Percentiles rank a stretch among this genome's conserved stretches.
phyloP scores from a whole-genome alignment of 2,329 filamentous ascomycete species.

The Pochonia chlamydosporia region DNA sequence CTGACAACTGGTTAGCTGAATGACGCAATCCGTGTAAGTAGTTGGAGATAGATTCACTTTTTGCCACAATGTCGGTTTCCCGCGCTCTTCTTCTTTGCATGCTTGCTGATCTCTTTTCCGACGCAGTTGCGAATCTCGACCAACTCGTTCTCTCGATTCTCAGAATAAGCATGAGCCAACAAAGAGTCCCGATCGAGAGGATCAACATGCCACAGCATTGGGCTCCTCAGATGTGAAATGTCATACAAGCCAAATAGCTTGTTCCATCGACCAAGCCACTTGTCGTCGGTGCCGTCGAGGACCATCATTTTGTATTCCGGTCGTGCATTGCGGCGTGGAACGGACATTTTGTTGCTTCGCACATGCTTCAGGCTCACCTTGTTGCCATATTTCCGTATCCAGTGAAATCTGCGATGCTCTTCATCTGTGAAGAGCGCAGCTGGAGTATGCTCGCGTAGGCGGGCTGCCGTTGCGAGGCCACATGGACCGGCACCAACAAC shows the following conservation, averaged over 20 bases:
- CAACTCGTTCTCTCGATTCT: slow-evolving; percentile 56
- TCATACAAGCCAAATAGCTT: slow-evolving; percentile 61
- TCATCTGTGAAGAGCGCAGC: slow-evolving; percentile 79
- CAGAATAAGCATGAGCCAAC: slow-evolving; percentile 60
- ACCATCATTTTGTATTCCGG: slow-evolving; percentile 48
- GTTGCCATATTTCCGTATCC: slow-evolving; percentile 61
- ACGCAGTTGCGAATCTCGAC: slow-evolving; percentile 69
- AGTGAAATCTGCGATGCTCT: slow-evolving; percentile 75
- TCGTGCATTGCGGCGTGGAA: slow-evolving; percentile 2
- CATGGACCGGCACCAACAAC: slow-evolving; percentile 72
- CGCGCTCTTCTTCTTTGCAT: slow-evolving; percentile 60
- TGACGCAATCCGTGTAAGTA: background rate
- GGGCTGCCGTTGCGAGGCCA: slow-evolving; percentile 67
- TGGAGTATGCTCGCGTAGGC: slow-evolving; percentile 66
- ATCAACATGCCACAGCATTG: slow-evolving; percentile 80
- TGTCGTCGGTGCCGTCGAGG: slow-evolving; percentile 56
- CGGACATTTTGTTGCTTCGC: slow-evolving; percentile 25
- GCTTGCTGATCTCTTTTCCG: slow-evolving; percentile 75
- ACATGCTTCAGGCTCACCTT: slow-evolving; percentile 50
- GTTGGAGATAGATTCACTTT: slow-evolving; percentile 30
- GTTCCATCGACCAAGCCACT: slow-evolving; percentile 70
- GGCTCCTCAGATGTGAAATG: slow-evolving; percentile 68
- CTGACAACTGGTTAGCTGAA: slow-evolving; percentile 18
- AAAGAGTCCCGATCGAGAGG: slow-evolving; percentile 69
- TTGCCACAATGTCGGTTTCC: slow-evolving; percentile 28